These are phyloP conservation scores for Mycena vulgaris DNA, from an alignment of 768 basidiomycete genomes.

Conservation along the genomic window DNA sequence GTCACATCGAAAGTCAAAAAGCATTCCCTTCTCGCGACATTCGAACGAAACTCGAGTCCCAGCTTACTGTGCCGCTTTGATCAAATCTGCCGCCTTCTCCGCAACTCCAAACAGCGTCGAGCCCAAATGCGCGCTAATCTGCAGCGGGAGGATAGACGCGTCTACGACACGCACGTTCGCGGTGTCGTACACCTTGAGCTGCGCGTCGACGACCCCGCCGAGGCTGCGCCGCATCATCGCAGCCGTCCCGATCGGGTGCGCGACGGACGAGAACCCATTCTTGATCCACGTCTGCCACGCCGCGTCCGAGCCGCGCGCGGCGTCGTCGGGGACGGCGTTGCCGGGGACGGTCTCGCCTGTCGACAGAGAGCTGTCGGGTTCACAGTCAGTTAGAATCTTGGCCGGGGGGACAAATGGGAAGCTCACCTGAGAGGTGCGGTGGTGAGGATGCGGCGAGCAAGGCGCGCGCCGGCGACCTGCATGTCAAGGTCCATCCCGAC, in stretches of 20 bases:
- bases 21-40: too few relatives aligned
- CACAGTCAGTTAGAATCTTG: too few relatives aligned
- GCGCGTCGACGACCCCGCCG: constrained; percentile 64
- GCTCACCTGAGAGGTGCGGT: constrained; percentile 59
- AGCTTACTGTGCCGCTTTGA: constrained; percentile 55
- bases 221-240: constrained; percentile 57
- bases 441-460: constrained; percentile 59
- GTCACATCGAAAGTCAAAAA: too few relatives aligned
- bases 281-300: constrained; percentile 65
- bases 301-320: constrained; percentile 59
- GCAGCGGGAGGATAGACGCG: constrained; percentile 63
- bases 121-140: constrained; percentile 62
- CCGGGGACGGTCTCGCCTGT: constrained; percentile 63
- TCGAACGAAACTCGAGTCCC: not conserved
- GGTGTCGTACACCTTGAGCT: constrained; percentile 63
- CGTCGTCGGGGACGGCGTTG: constrained; percentile 57
- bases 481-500: constrained; percentile 64
- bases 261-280: constrained; percentile 59
- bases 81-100: constrained; percentile 68
- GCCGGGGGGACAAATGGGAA: too few relatives aligned
- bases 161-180: constrained; percentile 68
- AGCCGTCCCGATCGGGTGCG: constrained; percentile 65
- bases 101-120: constrained; percentile 68
- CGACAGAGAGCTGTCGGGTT: constrained; percentile 47
- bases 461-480: constrained; percentile 63